Conservation (phyloP, 1,284 basidiomycete genomes). For the Neonothopanus nambi region DNA sequence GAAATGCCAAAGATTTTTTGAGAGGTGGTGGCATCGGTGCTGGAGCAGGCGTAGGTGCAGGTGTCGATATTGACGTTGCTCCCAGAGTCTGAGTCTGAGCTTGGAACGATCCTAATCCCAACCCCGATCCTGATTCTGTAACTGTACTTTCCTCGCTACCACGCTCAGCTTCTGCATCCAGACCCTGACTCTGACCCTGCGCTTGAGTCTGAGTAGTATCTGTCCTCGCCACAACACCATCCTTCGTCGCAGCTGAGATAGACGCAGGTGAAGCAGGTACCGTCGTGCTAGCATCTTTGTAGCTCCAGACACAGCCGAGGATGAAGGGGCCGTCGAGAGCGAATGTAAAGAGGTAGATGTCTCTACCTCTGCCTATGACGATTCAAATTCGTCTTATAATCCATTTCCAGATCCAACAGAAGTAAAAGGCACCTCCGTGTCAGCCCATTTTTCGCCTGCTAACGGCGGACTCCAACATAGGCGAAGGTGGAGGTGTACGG, state of each 20-base stretch:
- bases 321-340: background rate
- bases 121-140: constrained; percentile 4
- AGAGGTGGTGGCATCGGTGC: constrained; percentile 35
- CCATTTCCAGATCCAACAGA: background rate
- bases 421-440: no score
- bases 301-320: background rate
- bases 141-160: constrained; percentile 4
- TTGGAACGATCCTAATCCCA: no score
- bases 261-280: constrained; percentile 59
- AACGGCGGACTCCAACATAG: constrained; percentile 15
- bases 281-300: constrained; percentile 8
- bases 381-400: no score
- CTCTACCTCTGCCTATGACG: no score
- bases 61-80: constrained; percentile 24
- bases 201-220: constrained; percentile 13
- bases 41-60: no score
- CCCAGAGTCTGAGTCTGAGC: constrained; percentile 6
- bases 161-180: no score
- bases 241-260: constrained; percentile 34
- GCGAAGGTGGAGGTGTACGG: constrained; percentile 46
- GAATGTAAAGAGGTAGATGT: no score
- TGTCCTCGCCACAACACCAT: no score
- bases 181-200: constrained; percentile 13
- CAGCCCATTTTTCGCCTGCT: constrained; percentile 27
- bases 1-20: constrained; percentile 78